Base-by-base conservation (phyloP, 306 rosid species). In the Malus orientalis region DNA sequence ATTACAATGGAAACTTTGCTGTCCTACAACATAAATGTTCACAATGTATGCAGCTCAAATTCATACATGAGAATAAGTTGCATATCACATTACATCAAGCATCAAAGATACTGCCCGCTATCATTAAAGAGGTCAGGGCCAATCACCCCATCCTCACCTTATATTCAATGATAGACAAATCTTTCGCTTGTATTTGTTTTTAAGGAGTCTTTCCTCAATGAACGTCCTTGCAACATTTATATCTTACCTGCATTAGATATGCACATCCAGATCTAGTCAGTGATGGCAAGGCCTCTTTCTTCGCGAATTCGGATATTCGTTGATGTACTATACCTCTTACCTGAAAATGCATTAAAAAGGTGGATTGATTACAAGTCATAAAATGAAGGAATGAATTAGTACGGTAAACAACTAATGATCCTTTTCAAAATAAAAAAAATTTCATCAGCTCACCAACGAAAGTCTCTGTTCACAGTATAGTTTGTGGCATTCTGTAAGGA, bases 181-280 rank as follows among this genome's bases (percentile, higher is more conserved):
- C 20, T 16, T 45, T 32, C 22, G 1, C 62, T 16, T 13, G 29
- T 25, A 25, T 6, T 33, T 60, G 5, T 42, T 44, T 32, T 0
- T 19, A 61, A 29, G 20, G 30, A 63, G 4, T 10, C 2, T 45
- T 19, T 11, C n/a, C 47, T 74, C 69, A 1, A 44, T 19, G 29
- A 23, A 61, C 11, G 13, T 20, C 69, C 47, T 74, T 29, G 30
- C 5, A 44, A 9, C 20, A 40, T 42, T 61, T 62, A 59, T 23
- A 22, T 23, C 29, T 29, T 85, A 95, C 99, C 97, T 96, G 98
- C 87, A 92, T 85, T 77, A 96, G 92, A 85, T 96, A 92, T 60
- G 97, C 97, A 86, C 99, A 96, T 61, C 99, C 99, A 70, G 99
- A 96, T 89, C 99, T 89, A 78, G 98, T 88, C 88, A 96, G 81